Percentiles rank a stretch among this genome's conserved stretches.
These are phyloP conservation scores for Amaranthus cruentus DNA, from an alignment of 148 eudicot species.

Conservation along the genomic window DNA sequence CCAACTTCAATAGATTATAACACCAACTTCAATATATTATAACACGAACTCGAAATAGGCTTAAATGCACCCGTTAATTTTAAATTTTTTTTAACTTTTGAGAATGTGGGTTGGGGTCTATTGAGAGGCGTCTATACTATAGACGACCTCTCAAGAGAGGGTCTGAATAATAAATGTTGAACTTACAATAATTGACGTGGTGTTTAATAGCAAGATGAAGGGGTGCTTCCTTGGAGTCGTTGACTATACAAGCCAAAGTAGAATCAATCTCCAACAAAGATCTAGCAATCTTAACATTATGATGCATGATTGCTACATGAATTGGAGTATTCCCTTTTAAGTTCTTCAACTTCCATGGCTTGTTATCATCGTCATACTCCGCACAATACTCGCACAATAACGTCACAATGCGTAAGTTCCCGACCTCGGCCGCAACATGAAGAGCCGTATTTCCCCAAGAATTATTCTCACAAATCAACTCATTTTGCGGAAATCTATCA, in stretches of 20 bases:
- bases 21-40: too few relatives aligned
- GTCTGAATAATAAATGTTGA: too few relatives aligned
- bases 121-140: too few relatives aligned
- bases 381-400: not conserved
- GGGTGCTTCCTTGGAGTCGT: not conserved
- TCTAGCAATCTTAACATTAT: constrained; percentile 2
- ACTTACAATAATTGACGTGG: constrained; percentile 2
- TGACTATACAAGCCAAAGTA: not conserved
- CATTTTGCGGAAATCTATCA: not conserved
- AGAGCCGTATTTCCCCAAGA: not conserved
- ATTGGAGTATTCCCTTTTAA: not conserved
- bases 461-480: not conserved
- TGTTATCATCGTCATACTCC: not conserved
- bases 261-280: not conserved
- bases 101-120: too few relatives aligned
- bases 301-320: not conserved
- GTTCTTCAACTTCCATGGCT: not conserved
- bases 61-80: too few relatives aligned
- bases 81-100: too few relatives aligned
- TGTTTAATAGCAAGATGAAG: constrained; percentile 12
- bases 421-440: constrained; percentile 5
- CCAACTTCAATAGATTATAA: too few relatives aligned
- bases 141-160: too few relatives aligned
- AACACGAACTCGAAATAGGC: too few relatives aligned
- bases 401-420: not conserved